Percentiles rank a stretch among this genome's conserved stretches.
Evolutionary conservation across 345 rosid species (phyloP).

Genomic region (Brassica rapa): DNA sequence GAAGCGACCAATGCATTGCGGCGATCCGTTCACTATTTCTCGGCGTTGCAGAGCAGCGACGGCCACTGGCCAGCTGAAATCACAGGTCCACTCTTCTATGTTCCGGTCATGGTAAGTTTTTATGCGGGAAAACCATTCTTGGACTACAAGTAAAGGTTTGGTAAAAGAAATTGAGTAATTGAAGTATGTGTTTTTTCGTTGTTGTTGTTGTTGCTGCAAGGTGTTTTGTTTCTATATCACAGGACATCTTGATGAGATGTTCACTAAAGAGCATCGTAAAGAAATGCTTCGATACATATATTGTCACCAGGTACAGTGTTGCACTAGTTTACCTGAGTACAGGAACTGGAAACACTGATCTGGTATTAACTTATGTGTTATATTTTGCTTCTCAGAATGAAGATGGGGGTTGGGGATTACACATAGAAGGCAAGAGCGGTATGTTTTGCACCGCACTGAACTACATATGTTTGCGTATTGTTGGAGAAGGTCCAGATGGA

Average conservation of each 20-base stretch:
- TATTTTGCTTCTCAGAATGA: slow-evolving; percentile 51
- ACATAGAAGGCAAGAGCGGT: slow-evolving; percentile 73
- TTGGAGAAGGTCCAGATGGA: slow-evolving; percentile 68
- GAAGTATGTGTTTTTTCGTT: not conserved
- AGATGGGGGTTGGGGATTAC: slow-evolving; percentile 95
- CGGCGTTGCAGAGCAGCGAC: slow-evolving; percentile 53
- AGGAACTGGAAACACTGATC: not conserved
- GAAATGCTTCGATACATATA: slow-evolving; percentile 52
- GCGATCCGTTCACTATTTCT: slow-evolving; percentile 47
- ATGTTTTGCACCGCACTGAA: slow-evolving; percentile 72
- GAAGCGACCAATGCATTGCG: slow-evolving; percentile 42
- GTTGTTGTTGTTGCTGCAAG: slow-evolving; percentile 26
- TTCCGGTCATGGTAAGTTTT: slow-evolving; percentile 47
- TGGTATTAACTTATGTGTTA: not conserved
- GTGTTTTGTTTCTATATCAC: slow-evolving; percentile 46
- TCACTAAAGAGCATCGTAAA: slow-evolving; percentile 40
- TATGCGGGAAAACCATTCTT: not conserved
- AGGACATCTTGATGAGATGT: slow-evolving; percentile 42
- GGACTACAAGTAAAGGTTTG: not conserved
- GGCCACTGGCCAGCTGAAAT: slow-evolving; percentile 64
- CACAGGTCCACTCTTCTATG: slow-evolving; percentile 53
- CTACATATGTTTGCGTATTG: slow-evolving; percentile 67
- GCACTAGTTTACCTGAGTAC: not conserved
- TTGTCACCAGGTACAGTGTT: slow-evolving; percentile 39
- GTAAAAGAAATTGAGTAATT: not conserved